Base-by-base conservation (phyloP, 2,329 filamentous ascomycete genomes). In the Venturia pyrina region DNA sequence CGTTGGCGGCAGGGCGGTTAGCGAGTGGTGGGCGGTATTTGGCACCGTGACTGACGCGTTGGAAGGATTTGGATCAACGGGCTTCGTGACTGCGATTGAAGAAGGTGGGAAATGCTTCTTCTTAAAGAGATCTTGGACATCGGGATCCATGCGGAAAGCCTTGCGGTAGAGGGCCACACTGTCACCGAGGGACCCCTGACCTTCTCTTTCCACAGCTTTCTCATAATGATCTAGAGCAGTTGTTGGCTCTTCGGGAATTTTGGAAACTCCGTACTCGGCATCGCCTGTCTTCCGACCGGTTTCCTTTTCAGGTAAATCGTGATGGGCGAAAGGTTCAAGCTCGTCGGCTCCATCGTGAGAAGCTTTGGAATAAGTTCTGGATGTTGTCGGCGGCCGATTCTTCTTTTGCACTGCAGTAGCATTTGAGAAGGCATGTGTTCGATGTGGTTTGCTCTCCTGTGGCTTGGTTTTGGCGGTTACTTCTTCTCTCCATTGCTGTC, bases 161-260 rank as follows among this genome's bases (percentile, higher is more conserved):
- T 89, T 92, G 60, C 95, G 86, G 76, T 99, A 99, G 63, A 96
- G 83, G 69, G 85, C 86, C 65, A 99, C 75, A 73, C 93, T 98
- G 69, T 98, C 93, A 5, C 93, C 92, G 63, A 98, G 81, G 68
- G 86, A 95, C 0, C 95, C 95, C 71, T 89, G 85, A 0, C 83
- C 85, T 77, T 99, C 95, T 75, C 88, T 92, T 77, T 96, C 89
- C 66, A 96, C 93, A 3, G 93, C 95, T 73, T 85, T 86, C 75
- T 98, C 95, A 72, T 95, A 98, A 75, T 96, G 90, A 71, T 98
- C 95, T 19, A 99, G 78, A 0, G 95, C 95, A 13, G 93, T 90
- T 28, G 81, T 80, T 5, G 89, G 89, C 70, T 89, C 84, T 67
- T 74, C 69, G 21, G 68, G 69, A 13, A 70, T 61, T 5, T 70